Conservation (phyloP, 73 alveolate genomes). For the Loxodes magnus region DNA sequence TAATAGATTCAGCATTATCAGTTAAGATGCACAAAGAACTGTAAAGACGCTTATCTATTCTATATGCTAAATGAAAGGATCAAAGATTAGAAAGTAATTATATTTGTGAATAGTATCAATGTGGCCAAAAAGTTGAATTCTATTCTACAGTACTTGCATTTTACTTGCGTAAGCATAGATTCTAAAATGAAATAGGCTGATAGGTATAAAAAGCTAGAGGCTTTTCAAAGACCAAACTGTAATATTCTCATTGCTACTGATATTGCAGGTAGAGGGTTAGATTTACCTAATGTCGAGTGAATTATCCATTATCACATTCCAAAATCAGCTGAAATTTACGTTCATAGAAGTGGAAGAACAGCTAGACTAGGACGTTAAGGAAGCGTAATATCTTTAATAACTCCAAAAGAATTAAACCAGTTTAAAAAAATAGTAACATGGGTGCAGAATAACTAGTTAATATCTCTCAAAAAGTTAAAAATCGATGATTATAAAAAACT, state of each 20-base stretch:
- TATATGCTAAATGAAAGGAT: slow-evolving; percentile 33
- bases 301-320: slow-evolving; percentile 93
- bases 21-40: too few relatives aligned
- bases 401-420: slow-evolving; percentile 74
- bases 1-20: too few relatives aligned
- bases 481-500: background rate
- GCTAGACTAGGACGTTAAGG: slow-evolving; percentile 93
- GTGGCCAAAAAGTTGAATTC: slow-evolving; percentile 72
- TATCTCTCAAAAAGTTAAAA: background rate
- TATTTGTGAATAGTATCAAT: slow-evolving; percentile 83
- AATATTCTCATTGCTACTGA: slow-evolving; percentile 91
- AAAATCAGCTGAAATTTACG: slow-evolving; percentile 75
- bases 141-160: slow-evolving; percentile 48
- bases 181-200: slow-evolving; percentile 82
- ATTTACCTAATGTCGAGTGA: slow-evolving; percentile 79
- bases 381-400: slow-evolving; percentile 59
- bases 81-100: slow-evolving; percentile 46
- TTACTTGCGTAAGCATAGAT: slow-evolving; percentile 54
- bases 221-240: slow-evolving; percentile 13
- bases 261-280: slow-evolving; percentile 97
- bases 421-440: slow-evolving; percentile 22
- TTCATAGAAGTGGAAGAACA: slow-evolving; percentile 97
- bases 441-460: slow-evolving; percentile 16
- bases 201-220: slow-evolving; percentile 59
- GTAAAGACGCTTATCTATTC: too few relatives aligned